Evolutionary conservation across 2,329 filamentous ascomycete species (phyloP), one percentile per base, ranked within the genome.

Genomic region (Gremmenia infestans): DNA sequence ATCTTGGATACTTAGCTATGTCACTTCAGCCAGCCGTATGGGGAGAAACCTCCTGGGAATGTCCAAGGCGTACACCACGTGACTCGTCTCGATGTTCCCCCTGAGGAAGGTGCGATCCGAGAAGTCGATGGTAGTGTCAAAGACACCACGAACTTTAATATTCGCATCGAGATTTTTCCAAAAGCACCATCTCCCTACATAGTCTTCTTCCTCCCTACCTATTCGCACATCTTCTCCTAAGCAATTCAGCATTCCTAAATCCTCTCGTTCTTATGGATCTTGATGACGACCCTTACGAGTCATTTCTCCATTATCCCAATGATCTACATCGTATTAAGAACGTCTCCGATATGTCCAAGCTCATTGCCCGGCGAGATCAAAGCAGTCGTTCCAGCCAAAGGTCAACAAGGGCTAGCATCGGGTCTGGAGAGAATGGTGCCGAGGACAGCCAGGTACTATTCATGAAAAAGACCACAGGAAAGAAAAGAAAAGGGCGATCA

Each of bases 361-460:
- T 42, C 39, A n/a, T 42, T 11, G 15, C 6, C 17, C 15, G 5
- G 9, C 39, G 39, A 42, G 39, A n/a, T 2, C 15, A 19, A 42
- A n/a, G 15, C 39, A n/a, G 2, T 15, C 17, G 15, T 9, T 42
- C 39, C 15, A 42, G 39, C 39, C 15, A 42, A 42, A 42, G 17
- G 2, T 42, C 39, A 4, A 6, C 15, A 15, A n/a, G 6, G 15
- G 11, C 39, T 15, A 42, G 39, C 15, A 42, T 42, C 17, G 39
- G 17, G 15, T 42, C 39, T 6, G 35, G 56, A 32, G 53, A 56
- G 2, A 59, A 53, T 51, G 36, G 15, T 9, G 63, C 61, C 3
- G 62, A 65, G 19, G 63, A 66, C 46, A 65, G 59, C 46, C 62
- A 67, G 47, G 40, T 61, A 22, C 28, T 65, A 4, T 65, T 63